phyloP scores from a whole-genome alignment of 805 yeast genomes.

The Torulaspora franciscae region DNA sequence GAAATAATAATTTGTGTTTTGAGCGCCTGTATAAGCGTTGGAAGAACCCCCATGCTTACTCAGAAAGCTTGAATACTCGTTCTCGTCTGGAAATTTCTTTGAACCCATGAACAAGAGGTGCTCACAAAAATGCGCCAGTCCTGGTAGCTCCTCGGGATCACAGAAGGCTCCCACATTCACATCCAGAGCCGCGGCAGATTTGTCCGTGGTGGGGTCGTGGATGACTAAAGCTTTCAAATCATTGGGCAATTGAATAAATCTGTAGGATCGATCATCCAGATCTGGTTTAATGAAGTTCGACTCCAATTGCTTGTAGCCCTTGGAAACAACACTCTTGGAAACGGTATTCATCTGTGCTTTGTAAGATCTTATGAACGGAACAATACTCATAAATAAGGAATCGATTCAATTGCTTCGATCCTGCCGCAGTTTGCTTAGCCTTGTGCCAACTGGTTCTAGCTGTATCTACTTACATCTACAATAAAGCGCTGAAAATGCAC shows the following conservation, averaged over 20 bases:
- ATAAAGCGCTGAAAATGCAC: too few species aligned
- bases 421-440: neutral
- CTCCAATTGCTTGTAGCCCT: conserved; percentile 17
- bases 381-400: conserved; percentile 14
- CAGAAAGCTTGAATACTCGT: conserved; percentile 69
- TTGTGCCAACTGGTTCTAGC: too few species aligned
- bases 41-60: conserved; percentile 83
- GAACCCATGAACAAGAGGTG: conserved; percentile 80
- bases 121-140: conserved; percentile 75
- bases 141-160: conserved; percentile 60
- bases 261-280: conserved; percentile 70
- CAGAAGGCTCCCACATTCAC: conserved; percentile 73
- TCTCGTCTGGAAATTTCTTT: conserved; percentile 68
- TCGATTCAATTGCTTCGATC: neutral
- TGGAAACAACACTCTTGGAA: neutral
- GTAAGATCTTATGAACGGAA: conserved; percentile 1
- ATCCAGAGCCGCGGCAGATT: conserved; percentile 74
- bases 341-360: neutral
- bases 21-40: conserved; percentile 87
- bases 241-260: conserved; percentile 56
- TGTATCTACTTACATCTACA: too few species aligned
- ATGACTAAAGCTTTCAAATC: conserved; percentile 57
- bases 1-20: conserved; percentile 86
- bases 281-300: conserved; percentile 39
- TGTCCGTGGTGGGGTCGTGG: conserved; percentile 64